Conservation (phyloP, 805 yeast species). For the Vanderwaltozyma tropicalis region DNA sequence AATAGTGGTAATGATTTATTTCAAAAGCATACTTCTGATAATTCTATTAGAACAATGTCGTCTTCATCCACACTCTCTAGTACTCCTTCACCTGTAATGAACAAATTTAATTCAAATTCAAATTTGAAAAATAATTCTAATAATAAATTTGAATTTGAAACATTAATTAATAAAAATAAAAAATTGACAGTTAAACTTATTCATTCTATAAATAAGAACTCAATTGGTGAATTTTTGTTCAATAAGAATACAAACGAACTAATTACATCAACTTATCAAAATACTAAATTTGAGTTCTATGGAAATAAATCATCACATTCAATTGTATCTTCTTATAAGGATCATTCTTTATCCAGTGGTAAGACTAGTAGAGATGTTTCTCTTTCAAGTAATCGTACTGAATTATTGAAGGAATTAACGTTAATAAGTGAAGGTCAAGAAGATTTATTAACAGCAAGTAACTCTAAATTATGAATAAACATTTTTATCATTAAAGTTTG, state of each 20-base stretch:
- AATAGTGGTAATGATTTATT: neutral
- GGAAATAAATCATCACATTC: neutral
- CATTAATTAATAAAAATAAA: slow-evolving; percentile 3
- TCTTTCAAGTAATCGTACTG: neutral
- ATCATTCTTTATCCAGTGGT: neutral
- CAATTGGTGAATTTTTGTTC: slow-evolving; percentile 14
- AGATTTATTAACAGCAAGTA: too few relatives aligned
- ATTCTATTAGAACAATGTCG: too few relatives aligned
- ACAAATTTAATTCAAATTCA: neutral
- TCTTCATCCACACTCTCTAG: slow-evolving; percentile 3
- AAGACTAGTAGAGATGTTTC: neutral
- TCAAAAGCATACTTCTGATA: too few relatives aligned
- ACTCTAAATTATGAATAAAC: too few relatives aligned
- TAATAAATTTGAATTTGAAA: slow-evolving; percentile 1
- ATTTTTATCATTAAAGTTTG: too few relatives aligned
- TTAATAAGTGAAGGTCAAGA: slow-evolving; percentile 1
- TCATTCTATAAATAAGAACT: slow-evolving; percentile 12
- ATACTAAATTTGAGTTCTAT: neutral
- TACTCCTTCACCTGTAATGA: neutral
- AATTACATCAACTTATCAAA: neutral
- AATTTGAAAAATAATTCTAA: neutral
- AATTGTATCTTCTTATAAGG: too few relatives aligned
- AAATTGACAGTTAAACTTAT: slow-evolving; percentile 9
- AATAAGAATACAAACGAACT: slow-evolving; percentile 3
- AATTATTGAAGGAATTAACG: slow-evolving; percentile 3